Evolutionary conservation across 2,329 filamentous ascomycete genomes (phyloP).

Genomic region (Neocatenulostroma microsporum): DNA sequence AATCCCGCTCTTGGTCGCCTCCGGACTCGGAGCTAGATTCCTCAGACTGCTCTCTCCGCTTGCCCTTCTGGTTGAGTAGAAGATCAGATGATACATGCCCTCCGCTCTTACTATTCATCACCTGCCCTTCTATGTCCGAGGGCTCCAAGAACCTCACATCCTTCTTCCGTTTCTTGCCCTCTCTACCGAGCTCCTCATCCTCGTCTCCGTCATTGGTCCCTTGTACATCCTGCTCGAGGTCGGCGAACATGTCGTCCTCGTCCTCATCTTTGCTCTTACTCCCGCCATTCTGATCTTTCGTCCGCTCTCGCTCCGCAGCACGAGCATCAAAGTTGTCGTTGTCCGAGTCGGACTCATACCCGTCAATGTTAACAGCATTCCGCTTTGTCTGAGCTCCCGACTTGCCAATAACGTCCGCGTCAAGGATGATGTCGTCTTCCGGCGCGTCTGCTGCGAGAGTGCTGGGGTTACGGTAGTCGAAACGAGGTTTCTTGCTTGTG

Average conservation of each 20-base stretch:
- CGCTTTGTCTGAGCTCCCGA: slow-evolving; percentile 69
- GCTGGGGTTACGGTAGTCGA: slow-evolving; percentile 91
- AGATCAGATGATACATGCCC: slow-evolving; percentile 58
- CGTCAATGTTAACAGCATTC: slow-evolving; percentile 91
- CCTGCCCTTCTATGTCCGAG: slow-evolving; percentile 71
- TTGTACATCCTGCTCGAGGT: slow-evolving; percentile 49
- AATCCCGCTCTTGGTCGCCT: slow-evolving; percentile 56
- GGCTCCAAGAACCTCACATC: slow-evolving; percentile 53
- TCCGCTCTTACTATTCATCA: slow-evolving; percentile 62
- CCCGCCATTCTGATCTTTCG: slow-evolving; percentile 28
- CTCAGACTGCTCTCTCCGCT: slow-evolving; percentile 22
- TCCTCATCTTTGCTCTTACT: slow-evolving; percentile 53
- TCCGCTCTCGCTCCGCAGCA: slow-evolving; percentile 37
- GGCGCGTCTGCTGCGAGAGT: slow-evolving; percentile 75
- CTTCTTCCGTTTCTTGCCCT: slow-evolving; percentile 56
- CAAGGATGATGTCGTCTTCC: slow-evolving; percentile 63
- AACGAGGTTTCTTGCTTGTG: slow-evolving; percentile 72
- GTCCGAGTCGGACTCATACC: slow-evolving; percentile 88
- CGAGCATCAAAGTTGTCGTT: slow-evolving; percentile 81
- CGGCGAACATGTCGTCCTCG: slow-evolving; percentile 76
- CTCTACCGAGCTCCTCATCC: slow-evolving; percentile 45
- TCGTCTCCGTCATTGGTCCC: slow-evolving; percentile 41
- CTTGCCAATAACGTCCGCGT: slow-evolving; percentile 84
- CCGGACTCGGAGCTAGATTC: slow-evolving; percentile 20
- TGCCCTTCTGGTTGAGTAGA: slow-evolving; percentile 49